Evolutionary conservation across 2,329 filamentous ascomycete species (phyloP), one percentile per base, ranked within the genome.

Genomic region (Penicillium sp.): DNA sequence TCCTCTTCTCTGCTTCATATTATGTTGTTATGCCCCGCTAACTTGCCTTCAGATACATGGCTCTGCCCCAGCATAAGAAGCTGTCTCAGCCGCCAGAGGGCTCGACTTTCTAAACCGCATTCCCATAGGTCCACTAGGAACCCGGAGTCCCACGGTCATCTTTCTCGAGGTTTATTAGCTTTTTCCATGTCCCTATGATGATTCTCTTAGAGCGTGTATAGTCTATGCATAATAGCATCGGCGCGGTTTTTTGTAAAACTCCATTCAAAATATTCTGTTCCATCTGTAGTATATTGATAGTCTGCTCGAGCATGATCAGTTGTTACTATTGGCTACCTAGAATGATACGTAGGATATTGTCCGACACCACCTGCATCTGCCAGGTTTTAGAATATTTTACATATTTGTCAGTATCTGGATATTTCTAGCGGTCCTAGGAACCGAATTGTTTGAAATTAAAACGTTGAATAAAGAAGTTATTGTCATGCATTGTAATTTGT

Each of bases 61-160:
- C 93, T 29, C 85, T 93, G 58, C 88, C 90, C 26, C 83, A 87
- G 65, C 90, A 98, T 80, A 97, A 97, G 85, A 98, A 98, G 80
- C 86, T 97, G 29, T 90, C 92, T 13, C 95, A 99, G 76, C 95
- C 95, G 42, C 85, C 91, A 4, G 95, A 99, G 79, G 93, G 92
- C 57, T 87, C 90, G 29, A 88, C 79, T 31, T 89, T 83, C 66
- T 76, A 64, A 65, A 26, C 53, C 57, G 50, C 53, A 60, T 62
- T 50, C 67, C 53, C 50, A 62, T 62, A 67, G 58, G 52, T 59
- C 60, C 51, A 62, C 59, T 55, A 62, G 55, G 61, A 64, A 63
- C 59, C 58, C 55, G 67, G 68, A 73, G 71, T 71, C 70, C 63
- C 62, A 60, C 47, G 67, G 66, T 68, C 62, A 58, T 65, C 61